Evolutionary conservation across 345 rosid genomes (phyloP), one percentile per base, ranked within the genome.

Genomic region (Mercurialis annua): DNA sequence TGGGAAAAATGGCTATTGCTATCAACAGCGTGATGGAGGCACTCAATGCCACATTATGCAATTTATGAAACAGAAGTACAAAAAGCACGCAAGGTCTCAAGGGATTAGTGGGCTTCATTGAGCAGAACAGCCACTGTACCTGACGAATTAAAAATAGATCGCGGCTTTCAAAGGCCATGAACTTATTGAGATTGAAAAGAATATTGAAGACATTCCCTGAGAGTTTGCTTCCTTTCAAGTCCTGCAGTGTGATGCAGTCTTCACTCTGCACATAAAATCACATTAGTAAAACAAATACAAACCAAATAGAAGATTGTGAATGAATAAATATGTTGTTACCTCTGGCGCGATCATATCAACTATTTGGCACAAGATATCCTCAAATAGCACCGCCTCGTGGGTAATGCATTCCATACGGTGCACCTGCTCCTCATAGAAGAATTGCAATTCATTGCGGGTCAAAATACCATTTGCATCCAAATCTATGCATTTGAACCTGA

Each of bases 361-460:
- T 38, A 75, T 75, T 64, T 75, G 78, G 46, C 78, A 75, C 62
- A 75, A 58, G 33, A 75, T 65, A 59, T 75, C 78, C 49, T 75
- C 78, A 59, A 75, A 75, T 29, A 69, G 62, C 34, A 75, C 78
- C 27, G 78, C 67, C 18, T 75, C 78, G 68, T 75, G 78, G 58
- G 66, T 62, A 70, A 75, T 70, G 57, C 78, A 75, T 52, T 75
- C 78, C 74, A 75, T 75, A 0, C 78, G 78, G 57, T 75, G 78
- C 70, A 69, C 60, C 72, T 75, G 78, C 70, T 75, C 78, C 51
- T 69, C 78, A 46, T 64, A 75, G 68, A 75, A 75, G 74, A 58
- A 75, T 60, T 69, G 74, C 74, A 75, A 38, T 36, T 75, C 78
- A 69, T 58, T 59, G 30, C 58, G 38, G 0, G 78, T 75, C 21